Percentiles rank a stretch among this genome's conserved stretches.
phyloP scores from a whole-genome alignment of 352 stramenopile genomes.

The Globisporangium irregulare region DNA sequence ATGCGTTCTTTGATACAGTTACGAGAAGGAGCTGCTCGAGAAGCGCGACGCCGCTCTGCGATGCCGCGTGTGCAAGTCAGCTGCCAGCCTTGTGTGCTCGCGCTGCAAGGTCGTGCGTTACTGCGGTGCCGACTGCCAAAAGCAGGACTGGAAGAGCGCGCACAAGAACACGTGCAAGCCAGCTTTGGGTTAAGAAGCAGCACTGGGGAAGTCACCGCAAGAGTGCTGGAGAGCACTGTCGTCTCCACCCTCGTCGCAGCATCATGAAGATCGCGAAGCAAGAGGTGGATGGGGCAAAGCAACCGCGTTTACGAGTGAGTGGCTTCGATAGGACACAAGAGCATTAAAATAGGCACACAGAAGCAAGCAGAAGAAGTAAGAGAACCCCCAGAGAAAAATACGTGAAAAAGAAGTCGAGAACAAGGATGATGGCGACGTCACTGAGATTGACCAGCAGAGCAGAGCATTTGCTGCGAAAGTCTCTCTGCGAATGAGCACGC shows the following conservation, averaged over 20 bases:
- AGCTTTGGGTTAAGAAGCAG: conserved; percentile 20
- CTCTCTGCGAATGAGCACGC: not conserved
- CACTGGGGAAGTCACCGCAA: conserved; percentile 9
- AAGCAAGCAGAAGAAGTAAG: not conserved
- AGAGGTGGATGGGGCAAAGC: not conserved
- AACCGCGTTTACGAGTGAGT: not conserved
- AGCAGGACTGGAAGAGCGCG: conserved; percentile 84
- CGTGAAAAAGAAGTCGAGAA: not conserved
- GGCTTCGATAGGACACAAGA: conserved; percentile 14
- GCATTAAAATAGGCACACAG: conserved; percentile 15
- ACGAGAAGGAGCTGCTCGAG: conserved; percentile 71
- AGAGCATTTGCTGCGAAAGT: not conserved
- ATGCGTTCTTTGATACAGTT: conserved; percentile 27
- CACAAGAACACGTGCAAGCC: conserved; percentile 88
- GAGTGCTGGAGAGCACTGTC: no score
- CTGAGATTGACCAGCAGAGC: not conserved
- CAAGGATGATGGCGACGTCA: not conserved
- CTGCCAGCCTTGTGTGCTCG: conserved; percentile 78
- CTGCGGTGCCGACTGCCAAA: conserved; percentile 85
- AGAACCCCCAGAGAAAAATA: not conserved
- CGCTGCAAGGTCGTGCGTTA: conserved; percentile 87
- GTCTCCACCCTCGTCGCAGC: not conserved
- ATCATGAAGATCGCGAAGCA: not conserved
- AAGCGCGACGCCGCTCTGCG: conserved; percentile 66
- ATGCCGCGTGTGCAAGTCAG: conserved; percentile 80